A percentile compares a stretch with the other conserved stretches of the same genome.
phyloP scores from a whole-genome alignment of 768 basidiomycete genomes.

The Tulasnella sp. region DNA sequence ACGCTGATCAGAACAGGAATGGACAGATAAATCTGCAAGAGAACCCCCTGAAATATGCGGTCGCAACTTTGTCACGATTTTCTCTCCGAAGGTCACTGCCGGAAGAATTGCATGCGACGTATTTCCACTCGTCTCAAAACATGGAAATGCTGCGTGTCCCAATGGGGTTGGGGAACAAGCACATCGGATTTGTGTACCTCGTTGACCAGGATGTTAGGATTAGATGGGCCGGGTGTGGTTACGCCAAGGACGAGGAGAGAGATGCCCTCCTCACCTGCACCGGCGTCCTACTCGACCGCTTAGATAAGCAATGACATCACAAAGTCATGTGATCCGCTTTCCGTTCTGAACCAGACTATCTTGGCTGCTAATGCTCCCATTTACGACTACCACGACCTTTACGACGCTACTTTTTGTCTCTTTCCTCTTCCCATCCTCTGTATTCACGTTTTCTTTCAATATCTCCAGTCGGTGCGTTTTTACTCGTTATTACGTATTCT shows the following conservation, averaged over 20 bases:
- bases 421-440: neutral
- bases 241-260: slow-evolving; percentile 63
- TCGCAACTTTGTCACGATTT: slow-evolving; percentile 73
- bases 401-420: neutral
- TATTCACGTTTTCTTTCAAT: slow-evolving; percentile 7
- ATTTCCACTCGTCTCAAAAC: slow-evolving; percentile 70
- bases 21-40: slow-evolving; percentile 84
- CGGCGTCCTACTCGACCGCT: slow-evolving; percentile 51
- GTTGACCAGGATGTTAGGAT: slow-evolving; percentile 75
- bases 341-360: no score
- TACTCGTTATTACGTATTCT: neutral
- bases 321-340: no score
- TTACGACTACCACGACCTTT: no score
- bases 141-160: slow-evolving; percentile 77
- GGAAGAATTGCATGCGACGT: slow-evolving; percentile 48
- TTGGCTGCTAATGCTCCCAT: no score
- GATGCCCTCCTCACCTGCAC: slow-evolving; percentile 55
- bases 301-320: no score
- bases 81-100: slow-evolving; percentile 60
- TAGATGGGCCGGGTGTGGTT: slow-evolving; percentile 86
- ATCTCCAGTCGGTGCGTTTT: slow-evolving; percentile 14
- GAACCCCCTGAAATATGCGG: slow-evolving; percentile 81
- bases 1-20: neutral
- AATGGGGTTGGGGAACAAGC: slow-evolving; percentile 77
- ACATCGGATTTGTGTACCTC: slow-evolving; percentile 84